These are phyloP conservation scores for Leccinum longicurvipes DNA, from an alignment of 768 basidiomycete species.

Conservation along the genomic window DNA sequence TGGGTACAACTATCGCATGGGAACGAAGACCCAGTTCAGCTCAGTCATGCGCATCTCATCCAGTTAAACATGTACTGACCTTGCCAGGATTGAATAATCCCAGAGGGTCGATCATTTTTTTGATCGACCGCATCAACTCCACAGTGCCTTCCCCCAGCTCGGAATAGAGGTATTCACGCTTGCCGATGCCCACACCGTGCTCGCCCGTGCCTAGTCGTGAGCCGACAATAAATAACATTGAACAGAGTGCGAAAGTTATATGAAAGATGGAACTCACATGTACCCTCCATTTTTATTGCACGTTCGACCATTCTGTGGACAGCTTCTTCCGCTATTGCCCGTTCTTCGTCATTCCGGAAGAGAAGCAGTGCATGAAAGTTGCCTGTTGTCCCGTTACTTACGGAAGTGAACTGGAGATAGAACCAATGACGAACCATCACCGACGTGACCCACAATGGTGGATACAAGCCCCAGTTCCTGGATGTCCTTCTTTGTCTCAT, in stretches of 20 bases:
- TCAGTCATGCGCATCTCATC: background rate
- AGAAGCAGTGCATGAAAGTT: conserved; percentile 56
- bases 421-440: conserved; percentile 54
- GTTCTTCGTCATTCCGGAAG: conserved; percentile 56
- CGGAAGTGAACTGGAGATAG: conserved; percentile 9
- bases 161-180: conserved; percentile 72
- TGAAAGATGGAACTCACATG: conserved; percentile 44
- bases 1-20: conserved; percentile 11
- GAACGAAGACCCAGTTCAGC: background rate
- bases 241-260: background rate
- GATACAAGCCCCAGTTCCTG: conserved; percentile 51
- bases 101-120: conserved; percentile 68
- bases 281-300: conserved; percentile 70
- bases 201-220: conserved; percentile 61
- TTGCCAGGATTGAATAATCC: conserved; percentile 85
- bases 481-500: conserved; percentile 73
- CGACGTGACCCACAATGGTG: conserved; percentile 71
- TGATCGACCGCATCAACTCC: conserved; percentile 79
- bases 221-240: background rate
- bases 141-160: conserved; percentile 86
- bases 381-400: conserved; percentile 26
- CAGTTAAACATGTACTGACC: conserved; percentile 39
- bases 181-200: conserved; percentile 86
- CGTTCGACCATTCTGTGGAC: conserved; percentile 63
- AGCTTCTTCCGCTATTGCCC: conserved; percentile 37